phyloP scores from a whole-genome alignment of 2,329 filamentous ascomycete genomes.

The Neocatenulostroma microsporum region DNA sequence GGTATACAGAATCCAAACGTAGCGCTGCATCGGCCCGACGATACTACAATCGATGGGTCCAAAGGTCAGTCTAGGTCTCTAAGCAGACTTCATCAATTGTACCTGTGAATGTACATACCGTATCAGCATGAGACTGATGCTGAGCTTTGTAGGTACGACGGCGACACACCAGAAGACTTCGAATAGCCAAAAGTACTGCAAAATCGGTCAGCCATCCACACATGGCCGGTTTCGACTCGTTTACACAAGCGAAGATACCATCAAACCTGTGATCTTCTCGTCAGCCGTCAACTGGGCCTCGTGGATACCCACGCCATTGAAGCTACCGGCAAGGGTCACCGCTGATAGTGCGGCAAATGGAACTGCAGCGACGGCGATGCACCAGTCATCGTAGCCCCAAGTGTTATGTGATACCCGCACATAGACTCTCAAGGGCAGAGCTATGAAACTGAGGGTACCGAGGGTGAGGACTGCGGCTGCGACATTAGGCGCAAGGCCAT shows the following conservation, averaged over 20 bases:
- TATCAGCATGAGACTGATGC: constrained; percentile 30
- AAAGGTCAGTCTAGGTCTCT: no score
- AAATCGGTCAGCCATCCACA: background rate
- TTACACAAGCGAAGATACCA: background rate
- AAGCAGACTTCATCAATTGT: no score
- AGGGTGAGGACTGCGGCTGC: constrained; percentile 1
- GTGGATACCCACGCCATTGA: background rate
- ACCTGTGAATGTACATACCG: no score
- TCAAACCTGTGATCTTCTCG: background rate
- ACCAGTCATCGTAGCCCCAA: constrained; percentile 2
- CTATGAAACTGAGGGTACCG: background rate
- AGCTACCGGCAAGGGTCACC: background rate
- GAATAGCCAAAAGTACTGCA: constrained; percentile 33
- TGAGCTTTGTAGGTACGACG: constrained; percentile 31
- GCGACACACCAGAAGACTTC: constrained; percentile 31
- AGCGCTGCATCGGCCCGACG: no score
- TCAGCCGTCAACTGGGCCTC: background rate
- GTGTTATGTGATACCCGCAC: constrained; percentile 2
- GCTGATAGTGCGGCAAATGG: constrained; percentile 1
- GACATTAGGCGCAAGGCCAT: constrained; percentile 1
- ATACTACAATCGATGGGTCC: no score
- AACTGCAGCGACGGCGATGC: background rate
- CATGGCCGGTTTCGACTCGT: background rate
- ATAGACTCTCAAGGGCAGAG: constrained; percentile 1
- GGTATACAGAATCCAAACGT: no score